Conservation (phyloP, 768 basidiomycete species). For the Trametes sanguinea region DNA sequence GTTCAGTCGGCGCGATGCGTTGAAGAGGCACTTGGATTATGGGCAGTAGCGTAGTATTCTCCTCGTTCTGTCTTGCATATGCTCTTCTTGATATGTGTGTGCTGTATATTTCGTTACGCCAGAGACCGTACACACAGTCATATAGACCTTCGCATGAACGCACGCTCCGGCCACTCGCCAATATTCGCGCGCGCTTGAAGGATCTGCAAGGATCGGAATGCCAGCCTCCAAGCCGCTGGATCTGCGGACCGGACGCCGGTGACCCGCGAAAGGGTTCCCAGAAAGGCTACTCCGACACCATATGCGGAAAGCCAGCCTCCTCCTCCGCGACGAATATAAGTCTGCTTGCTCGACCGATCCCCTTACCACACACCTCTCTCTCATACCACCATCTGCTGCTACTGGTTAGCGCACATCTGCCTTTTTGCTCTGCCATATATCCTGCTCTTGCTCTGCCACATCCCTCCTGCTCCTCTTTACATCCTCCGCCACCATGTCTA, state of each 20-base stretch:
- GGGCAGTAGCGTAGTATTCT: neutral
- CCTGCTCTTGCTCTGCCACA: no score
- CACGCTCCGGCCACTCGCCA: no score
- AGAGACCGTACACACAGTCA: no score
- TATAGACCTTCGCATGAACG: no score
- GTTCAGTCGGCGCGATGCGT: slow-evolving; percentile 21
- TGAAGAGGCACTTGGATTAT: slow-evolving; percentile 11
- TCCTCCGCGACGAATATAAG: neutral
- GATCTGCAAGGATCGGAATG: no score
- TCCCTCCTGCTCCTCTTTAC: neutral
- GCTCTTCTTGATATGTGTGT: no score
- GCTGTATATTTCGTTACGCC: no score
- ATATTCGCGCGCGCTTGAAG: no score
- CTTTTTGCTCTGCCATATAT: neutral
- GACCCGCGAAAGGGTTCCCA: neutral
- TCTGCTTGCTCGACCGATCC: neutral
- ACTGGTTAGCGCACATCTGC: slow-evolving; percentile 2
- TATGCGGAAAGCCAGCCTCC: neutral
- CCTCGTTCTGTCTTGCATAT: neutral
- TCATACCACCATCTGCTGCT: slow-evolving; percentile 11
- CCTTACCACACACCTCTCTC: neutral
- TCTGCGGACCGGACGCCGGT: neutral
- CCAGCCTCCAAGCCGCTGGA: no score
- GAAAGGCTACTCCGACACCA: neutral
- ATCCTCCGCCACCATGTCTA: neutral